Percentiles rank a stretch among this genome's conserved stretches.
phyloP scores from a whole-genome alignment of 305 asterid species.

The Rubia peregrina region DNA sequence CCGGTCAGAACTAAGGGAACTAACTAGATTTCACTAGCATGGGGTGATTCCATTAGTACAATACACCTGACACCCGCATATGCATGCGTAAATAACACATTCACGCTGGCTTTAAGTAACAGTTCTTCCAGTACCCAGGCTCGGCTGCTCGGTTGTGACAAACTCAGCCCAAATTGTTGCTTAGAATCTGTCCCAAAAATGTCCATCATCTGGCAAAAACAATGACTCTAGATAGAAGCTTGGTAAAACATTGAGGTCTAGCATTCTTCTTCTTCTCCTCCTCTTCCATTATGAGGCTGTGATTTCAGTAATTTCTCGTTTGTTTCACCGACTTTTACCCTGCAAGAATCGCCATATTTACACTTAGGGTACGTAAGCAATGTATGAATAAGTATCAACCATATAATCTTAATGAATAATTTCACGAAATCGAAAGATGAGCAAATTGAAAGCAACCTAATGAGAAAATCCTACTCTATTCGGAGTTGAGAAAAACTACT shows the following conservation, averaged over 20 bases:
- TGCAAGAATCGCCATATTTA: not conserved
- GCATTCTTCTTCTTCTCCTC: not conserved
- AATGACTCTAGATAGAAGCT: too few relatives aligned
- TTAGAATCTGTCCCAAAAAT: not conserved
- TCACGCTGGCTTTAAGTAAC: not conserved
- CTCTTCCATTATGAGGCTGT: not conserved
- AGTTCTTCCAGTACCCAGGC: not conserved
- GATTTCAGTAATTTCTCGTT: not conserved
- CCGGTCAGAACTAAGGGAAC: not conserved
- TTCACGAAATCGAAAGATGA: not conserved
- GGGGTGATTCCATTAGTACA: not conserved
- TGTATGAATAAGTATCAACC: not conserved
- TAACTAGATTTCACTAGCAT: not conserved
- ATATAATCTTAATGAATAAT: not conserved
- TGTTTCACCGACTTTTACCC: not conserved
- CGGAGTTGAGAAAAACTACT: not conserved
- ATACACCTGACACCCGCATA: not conserved
- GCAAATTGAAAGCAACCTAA: not conserved
- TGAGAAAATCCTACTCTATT: not conserved
- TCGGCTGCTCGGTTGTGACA: not conserved
- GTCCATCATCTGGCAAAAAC: too few relatives aligned
- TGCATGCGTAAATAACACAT: not conserved
- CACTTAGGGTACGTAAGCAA: not conserved
- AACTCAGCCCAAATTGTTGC: not conserved
- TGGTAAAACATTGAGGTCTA: not conserved